phyloP scores from a whole-genome alignment of 2,329 filamentous ascomycete species.

The Westerdykella sp. region DNA sequence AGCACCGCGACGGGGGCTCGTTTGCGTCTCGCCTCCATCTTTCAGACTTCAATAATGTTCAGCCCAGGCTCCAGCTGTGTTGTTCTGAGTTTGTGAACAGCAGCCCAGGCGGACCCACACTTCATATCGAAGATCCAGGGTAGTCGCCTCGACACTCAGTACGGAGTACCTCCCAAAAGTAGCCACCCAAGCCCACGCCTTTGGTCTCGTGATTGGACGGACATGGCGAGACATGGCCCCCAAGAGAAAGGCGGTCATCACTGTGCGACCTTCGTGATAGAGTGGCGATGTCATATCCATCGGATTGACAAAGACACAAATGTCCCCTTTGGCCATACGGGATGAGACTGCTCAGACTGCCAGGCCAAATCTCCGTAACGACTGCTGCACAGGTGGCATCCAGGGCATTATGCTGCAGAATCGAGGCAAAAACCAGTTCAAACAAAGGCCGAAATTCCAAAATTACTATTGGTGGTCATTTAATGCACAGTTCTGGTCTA shows the following conservation, averaged over 20 bases:
- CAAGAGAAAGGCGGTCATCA: conserved; percentile 1
- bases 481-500: conserved; percentile 14
- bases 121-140: conserved; percentile 4
- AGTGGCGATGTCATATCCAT: conserved; percentile 9
- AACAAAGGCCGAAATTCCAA: conserved; percentile 11
- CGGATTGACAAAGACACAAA: conserved; percentile 7
- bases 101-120: conserved; percentile 4
- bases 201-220: conserved; percentile 5
- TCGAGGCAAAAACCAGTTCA: conserved; percentile 12
- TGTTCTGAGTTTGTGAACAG: conserved; percentile 3
- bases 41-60: neutral
- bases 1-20: neutral
- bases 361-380: conserved; percentile 7
- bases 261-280: conserved; percentile 2
- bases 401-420: conserved; percentile 13
- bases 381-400: conserved; percentile 11
- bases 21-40: neutral
- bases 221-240: neutral
- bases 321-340: conserved; percentile 7
- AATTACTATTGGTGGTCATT: conserved; percentile 17
- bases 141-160: conserved; percentile 2
- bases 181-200: conserved; percentile 4
- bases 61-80: neutral
- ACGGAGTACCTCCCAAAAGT: conserved; percentile 5
- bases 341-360: conserved; percentile 5